phyloP scores from a whole-genome alignment of 805 yeast genomes.

The Candida vartiovaarae region DNA sequence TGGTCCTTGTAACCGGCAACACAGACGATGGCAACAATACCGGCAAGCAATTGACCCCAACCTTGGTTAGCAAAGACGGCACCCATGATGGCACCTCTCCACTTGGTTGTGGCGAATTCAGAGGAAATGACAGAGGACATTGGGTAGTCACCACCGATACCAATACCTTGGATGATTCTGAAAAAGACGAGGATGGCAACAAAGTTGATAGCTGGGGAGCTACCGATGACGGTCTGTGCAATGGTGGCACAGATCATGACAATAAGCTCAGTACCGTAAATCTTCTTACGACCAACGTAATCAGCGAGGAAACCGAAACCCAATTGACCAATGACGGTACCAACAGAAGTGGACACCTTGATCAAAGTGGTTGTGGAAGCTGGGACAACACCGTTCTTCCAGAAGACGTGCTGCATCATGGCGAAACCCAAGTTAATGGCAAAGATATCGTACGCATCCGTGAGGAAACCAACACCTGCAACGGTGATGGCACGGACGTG shows the following conservation, averaged over 20 bases:
- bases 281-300: conserved; percentile 74
- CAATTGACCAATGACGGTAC: conserved; percentile 88
- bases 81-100: conserved; percentile 98
- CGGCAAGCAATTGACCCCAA: conserved; percentile 88
- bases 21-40: conserved; percentile 70
- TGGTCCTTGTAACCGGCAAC: conserved; percentile 71
- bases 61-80: conserved; percentile 97
- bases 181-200: conserved; percentile 68
- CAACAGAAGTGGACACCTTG: conserved; percentile 87
- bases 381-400: conserved; percentile 55
- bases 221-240: conserved; percentile 68
- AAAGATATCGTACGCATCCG: conserved; percentile 89
- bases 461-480: conserved; percentile 91
- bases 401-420: conserved; percentile 73
- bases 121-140: conserved; percentile 88
- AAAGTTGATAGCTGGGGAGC: conserved; percentile 63
- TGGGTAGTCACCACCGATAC: conserved; percentile 97
- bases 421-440: conserved; percentile 79
- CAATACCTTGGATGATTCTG: conserved; percentile 89
- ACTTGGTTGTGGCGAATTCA: conserved; percentile 87
- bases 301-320: conserved; percentile 83
- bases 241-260: conserved; percentile 76
- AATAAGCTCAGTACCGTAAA: conserved; percentile 83
- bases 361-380: conserved; percentile 66
- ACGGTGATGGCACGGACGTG: conserved; percentile 75